A percentile compares a stretch with the other conserved stretches of the same genome.
Conservation (phyloP, 805 yeast species). For the Peterozyma toletana region DNA sequence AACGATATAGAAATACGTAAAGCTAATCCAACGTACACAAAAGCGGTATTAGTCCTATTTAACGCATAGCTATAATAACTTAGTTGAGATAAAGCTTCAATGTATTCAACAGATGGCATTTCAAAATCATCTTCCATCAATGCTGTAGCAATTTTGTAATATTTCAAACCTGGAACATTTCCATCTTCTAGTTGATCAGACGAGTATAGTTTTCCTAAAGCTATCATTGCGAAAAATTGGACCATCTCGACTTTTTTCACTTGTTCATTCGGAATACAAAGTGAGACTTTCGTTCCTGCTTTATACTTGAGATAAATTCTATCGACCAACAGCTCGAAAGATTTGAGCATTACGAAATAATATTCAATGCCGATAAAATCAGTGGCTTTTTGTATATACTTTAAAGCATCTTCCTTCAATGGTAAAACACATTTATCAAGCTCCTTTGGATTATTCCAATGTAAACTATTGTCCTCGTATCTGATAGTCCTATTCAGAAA, state of each 20-base stretch:
- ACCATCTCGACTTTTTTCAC: constrained; percentile 4
- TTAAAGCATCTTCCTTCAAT: constrained; percentile 1
- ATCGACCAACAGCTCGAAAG: constrained; percentile 3
- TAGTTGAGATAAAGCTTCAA: constrained; percentile 7
- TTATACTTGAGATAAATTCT: constrained; percentile 1
- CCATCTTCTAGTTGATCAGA: background rate
- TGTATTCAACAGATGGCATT: constrained; percentile 3
- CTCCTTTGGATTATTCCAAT: constrained; percentile 2
- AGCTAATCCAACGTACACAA: constrained; percentile 5
- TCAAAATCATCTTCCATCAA: constrained; percentile 6
- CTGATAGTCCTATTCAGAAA: background rate
- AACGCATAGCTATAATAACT: constrained; percentile 6
- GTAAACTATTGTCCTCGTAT: constrained; percentile 1
- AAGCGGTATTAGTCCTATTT: constrained; percentile 6
- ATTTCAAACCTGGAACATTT: constrained; percentile 6
- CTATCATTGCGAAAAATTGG: constrained; percentile 9
- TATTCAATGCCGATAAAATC: constrained; percentile 6
- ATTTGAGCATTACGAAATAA: constrained; percentile 3
- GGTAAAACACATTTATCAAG: constrained; percentile 1
- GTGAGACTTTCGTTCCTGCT: constrained; percentile 1
- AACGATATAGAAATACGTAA: constrained; percentile 2
- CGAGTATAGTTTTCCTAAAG: constrained; percentile 7
- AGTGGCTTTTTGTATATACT: constrained; percentile 1
- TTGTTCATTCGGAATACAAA: background rate
- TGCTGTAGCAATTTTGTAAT: constrained; percentile 2